Evolutionary conservation across 1,284 basidiomycete genomes (phyloP), one percentile per base, ranked within the genome.

Genomic region (Ceratobasidium sp.): DNA sequence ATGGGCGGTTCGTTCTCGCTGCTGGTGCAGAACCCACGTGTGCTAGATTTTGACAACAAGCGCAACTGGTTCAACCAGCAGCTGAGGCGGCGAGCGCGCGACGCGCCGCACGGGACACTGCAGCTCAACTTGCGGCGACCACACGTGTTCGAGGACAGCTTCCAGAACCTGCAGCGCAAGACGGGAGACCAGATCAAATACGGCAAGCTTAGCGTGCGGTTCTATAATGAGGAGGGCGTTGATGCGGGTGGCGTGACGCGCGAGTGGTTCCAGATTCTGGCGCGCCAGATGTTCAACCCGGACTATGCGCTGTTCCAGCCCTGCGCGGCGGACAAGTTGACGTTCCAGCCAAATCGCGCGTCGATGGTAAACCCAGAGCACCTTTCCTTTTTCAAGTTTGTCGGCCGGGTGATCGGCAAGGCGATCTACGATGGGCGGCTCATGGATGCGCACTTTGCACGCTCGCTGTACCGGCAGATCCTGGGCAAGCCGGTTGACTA

Each of bases 11-110:
- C 95, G 0, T 99, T 99, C 85, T 95, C 96, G 16, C 85, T 99
- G 1, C 86, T 99, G 72, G 92, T 99, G 42, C 90, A 96, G 81
- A 99, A 99, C 78, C 92, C 97, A 61, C 91, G 94, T 54, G 95
- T 99, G 28, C 87, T 99, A 73, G 97, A 99, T 84, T 99, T 99
- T 80, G 97, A 99, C 84, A 99, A 99, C 88, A 99, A 99, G 84
- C 89, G 97, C 69, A 97, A 96, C 78, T 99, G 96, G 84, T 99
- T 99, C 84, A 92, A 89, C 75, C 96, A 98, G 81, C 95, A 98
- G 80, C 86, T 99, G 18, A 95, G 97, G 80, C 90, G 92, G 67
- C 91, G 93, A 60, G 88, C 89, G 18, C 87, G 90, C 73, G 83
- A 87, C 44, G 92, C 95, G 77, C 91, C 94, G 76, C 88, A 94